Conservation (phyloP, 2,329 filamentous ascomycete species). For the Chaetothyriales sp. region DNA sequence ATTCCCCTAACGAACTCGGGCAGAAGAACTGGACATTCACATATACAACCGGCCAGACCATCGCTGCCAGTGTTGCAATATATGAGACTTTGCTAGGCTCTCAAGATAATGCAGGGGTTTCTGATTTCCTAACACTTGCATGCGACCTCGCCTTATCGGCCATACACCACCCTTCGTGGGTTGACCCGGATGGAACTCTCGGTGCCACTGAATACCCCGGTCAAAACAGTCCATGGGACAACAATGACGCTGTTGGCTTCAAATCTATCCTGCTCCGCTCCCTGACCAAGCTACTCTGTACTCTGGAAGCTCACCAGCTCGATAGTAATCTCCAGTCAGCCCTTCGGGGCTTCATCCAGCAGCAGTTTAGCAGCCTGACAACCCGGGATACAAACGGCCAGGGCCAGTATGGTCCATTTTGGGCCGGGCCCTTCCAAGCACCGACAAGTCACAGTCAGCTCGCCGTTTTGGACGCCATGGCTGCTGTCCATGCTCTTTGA, state of each 20-base stretch:
- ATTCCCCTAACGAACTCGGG: not conserved
- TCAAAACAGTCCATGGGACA: slow-evolving; percentile 3
- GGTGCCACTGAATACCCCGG: slow-evolving; percentile 9
- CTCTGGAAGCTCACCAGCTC: not conserved
- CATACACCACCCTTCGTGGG: slow-evolving; percentile 7
- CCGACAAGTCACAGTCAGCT: slow-evolving; percentile 13
- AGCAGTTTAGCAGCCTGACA: slow-evolving; percentile 7
- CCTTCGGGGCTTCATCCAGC: slow-evolving; percentile 5
- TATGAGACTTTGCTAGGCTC: slow-evolving; percentile 6
- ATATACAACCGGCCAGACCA: slow-evolving; percentile 14
- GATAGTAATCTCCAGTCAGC: not conserved
- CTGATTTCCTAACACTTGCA: slow-evolving; percentile 7
- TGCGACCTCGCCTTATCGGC: slow-evolving; percentile 6
- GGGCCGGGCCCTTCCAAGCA: slow-evolving; percentile 10
- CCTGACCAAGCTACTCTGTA: slow-evolving; percentile 8
- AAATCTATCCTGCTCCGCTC: slow-evolving; percentile 10
- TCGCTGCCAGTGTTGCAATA: slow-evolving; percentile 8
- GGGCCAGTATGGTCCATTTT: slow-evolving; percentile 12
- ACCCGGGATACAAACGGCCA: slow-evolving; percentile 6
- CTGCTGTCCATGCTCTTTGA: slow-evolving; percentile 1
- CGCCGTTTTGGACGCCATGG: slow-evolving; percentile 13
- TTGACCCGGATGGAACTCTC: slow-evolving; percentile 8
- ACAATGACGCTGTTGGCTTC: slow-evolving; percentile 12
- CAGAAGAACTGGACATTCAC: slow-evolving; percentile 8
- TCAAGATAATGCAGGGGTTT: not conserved